Base-by-base conservation (phyloP, 345 rosid genomes). In the Ailanthus altissimus region DNA sequence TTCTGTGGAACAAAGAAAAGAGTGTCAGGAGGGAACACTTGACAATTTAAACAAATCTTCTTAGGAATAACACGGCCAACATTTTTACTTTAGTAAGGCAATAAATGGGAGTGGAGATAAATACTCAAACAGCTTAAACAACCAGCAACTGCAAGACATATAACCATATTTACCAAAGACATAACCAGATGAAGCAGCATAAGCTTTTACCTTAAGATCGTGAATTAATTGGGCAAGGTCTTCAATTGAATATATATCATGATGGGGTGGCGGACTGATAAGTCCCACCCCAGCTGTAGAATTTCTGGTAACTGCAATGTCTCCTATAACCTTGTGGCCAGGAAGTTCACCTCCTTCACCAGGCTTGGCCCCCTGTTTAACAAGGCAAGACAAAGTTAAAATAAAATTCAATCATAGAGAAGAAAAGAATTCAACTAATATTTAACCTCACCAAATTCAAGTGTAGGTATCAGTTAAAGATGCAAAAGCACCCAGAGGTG, bases 291-390 rank as follows among this genome's bases (percentile, higher is more conserved):
- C 99, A 32, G 98, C 98, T 5, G 98, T 97, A 67, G 99, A 97
- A 61, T 97, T 89, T 81, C 99, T 86, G 46, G 99, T 97, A 59
- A 92, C 87, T 72, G 99, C 99, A 74, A 97, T 97, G 82, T 97
- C 99, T 73, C 98, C 99, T 49, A 94, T 91, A 63, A 97, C 99
- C 86, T 97, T 97, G 86, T 97, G 98, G 72, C 99, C 99, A 43
- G 99, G 99, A 81, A 97, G 98, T 81, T 97, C 99, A 65, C 99
- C 99, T 74, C 99, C 99, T 91, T 97, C 99, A 75, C 99, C 99
- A 62, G 99, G 99, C 85, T 97, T 97, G 64, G 99, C 99, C 59
- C 99, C 99, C 99, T 97, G 85, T 49, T 62, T 78, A 75, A 61
- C 71, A 78, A 75, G 28, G 69, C 58, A 79, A 38, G 75, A 8